Evolutionary conservation across 2,329 filamentous ascomycete species (phyloP), one percentile per base, ranked within the genome.

Genomic region (Magnaporthales sp.): DNA sequence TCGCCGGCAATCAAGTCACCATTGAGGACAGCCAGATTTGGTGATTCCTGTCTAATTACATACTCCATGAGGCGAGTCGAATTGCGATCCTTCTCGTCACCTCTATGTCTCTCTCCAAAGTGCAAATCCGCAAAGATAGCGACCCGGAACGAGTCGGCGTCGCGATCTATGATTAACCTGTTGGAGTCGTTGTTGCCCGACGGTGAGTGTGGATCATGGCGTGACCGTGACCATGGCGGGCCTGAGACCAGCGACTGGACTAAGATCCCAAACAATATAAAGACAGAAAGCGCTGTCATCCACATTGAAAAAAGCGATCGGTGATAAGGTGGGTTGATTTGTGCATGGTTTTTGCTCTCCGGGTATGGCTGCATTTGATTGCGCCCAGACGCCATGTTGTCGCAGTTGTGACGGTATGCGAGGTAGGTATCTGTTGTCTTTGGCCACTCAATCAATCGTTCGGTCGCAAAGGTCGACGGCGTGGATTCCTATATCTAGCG

Each of bases 1-100:
- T 91, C 89, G 54, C 89, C 89, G 0, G 89, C 89, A 66, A 91
- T 87, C 3, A 92, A 79, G 70, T 92, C 90, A 15, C 90, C 89
- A 66, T 91, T 92, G 30, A 92, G 75, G 0, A 92, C 84, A 0
- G 89, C 88, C 0, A 92, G 79, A 54, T 86, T 79, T 0, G 86
- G 83, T 0, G 73, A 71, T 67, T 91, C 89, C 0, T 74, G 75
- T 46, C 86, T 79, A 1, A 92, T 80, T 6, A 91, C 77, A 0
- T 78, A 76, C 64, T 81, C 80, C 71, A 91, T 85, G 0, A 90
- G 86, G 4, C 76, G 70, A 4, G 84, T 76, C 0, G 86, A 85
- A 65, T 84, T 84, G 67, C 80, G 72, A 73, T 91, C 89, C 68
- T 85, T 83, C 32, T 79, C 77, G 26, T 75, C 73, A 5, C 76